Conservation (phyloP, 345 rosid species). For the Diplotaxis tenuifolia region DNA sequence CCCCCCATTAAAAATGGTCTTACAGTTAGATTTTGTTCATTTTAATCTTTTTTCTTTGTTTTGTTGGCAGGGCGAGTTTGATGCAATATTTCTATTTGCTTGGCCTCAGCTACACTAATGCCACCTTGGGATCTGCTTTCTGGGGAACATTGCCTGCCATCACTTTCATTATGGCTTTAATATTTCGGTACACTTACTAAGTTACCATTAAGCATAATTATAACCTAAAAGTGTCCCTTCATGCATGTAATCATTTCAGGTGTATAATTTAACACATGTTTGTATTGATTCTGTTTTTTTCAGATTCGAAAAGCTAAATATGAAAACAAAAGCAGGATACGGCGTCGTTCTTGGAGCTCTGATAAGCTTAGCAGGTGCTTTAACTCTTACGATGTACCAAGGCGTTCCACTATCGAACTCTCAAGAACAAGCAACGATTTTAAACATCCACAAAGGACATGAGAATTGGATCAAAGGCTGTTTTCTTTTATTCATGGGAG, state of each 20-base stretch:
- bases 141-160: conserved; percentile 53
- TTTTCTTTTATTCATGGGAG: conserved; percentile 36
- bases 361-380: conserved; percentile 51
- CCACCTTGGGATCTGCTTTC: conserved; percentile 63
- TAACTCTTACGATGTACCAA: conserved; percentile 49
- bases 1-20: no score
- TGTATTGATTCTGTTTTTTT: not conserved
- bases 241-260: not conserved
- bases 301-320: conserved; percentile 50
- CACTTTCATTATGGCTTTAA: conserved; percentile 66
- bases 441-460: conserved; percentile 29
- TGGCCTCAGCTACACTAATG: conserved; percentile 65
- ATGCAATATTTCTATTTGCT: conserved; percentile 61
- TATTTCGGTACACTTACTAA: conserved; percentile 47
- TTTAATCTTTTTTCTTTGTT: not conserved
- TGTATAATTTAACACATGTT: not conserved
- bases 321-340: conserved; percentile 42
- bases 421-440: not conserved
- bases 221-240: not conserved
- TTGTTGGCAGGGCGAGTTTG: conserved; percentile 52
- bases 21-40: no score
- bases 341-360: conserved; percentile 50
- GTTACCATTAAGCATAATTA: not conserved
- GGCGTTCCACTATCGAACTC: conserved; percentile 41
- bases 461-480: conserved; percentile 52